Conservation (phyloP, 2,329 filamentous ascomycete genomes). For the Fusarium sp. region DNA sequence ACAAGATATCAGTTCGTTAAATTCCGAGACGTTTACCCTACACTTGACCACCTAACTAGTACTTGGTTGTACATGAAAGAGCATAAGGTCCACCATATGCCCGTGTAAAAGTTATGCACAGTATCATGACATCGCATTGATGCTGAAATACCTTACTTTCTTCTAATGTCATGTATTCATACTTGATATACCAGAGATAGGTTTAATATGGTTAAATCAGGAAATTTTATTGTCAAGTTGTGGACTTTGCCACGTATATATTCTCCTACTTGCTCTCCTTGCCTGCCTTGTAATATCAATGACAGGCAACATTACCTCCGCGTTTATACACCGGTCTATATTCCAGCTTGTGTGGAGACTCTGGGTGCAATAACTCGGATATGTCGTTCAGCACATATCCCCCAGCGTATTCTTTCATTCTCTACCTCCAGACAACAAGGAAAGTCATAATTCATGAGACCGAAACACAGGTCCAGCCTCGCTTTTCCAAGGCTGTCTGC, state of each 20-base stretch:
- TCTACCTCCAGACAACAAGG: not conserved
- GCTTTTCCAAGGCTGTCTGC: constrained; percentile 22
- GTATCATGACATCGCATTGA: not conserved
- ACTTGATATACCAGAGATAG: not conserved
- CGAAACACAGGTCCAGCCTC: constrained; percentile 38
- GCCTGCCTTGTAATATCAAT: not conserved
- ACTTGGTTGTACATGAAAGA: not conserved
- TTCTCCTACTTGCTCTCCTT: not conserved
- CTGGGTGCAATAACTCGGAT: not conserved
- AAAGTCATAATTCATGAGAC: constrained; percentile 33
- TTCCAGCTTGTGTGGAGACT: not conserved
- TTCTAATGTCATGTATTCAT: not conserved
- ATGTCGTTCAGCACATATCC: not conserved
- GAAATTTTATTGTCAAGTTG: constrained; percentile 3
- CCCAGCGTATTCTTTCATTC: not conserved
- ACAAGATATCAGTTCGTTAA: not conserved
- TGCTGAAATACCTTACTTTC: too few species aligned
- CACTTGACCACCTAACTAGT: not conserved
- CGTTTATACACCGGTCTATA: not conserved
- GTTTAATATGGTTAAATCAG: not conserved
- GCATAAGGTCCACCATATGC: not conserved
- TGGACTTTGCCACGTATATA: not conserved
- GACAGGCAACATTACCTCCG: constrained; percentile 14
- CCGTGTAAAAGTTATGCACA: too few species aligned
- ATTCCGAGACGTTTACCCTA: not conserved